Evolutionary conservation across 163 green algal species (phyloP).

Genomic region (Chlorella variabilis): DNA sequence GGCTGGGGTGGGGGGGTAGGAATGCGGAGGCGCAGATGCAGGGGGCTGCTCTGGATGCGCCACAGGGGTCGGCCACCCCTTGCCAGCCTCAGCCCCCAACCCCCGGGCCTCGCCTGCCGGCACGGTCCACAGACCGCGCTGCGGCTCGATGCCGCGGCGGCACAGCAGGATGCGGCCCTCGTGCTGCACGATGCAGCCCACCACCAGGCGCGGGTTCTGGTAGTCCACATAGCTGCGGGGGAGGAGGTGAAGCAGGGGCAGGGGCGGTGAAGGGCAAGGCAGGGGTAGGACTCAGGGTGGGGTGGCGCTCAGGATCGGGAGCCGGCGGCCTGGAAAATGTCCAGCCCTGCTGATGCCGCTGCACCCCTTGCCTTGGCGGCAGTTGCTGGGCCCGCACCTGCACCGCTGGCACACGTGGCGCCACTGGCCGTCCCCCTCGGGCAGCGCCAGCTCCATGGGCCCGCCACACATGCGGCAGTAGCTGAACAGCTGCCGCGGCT

Average conservation of each 20-base stretch:
- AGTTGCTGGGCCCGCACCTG: no score
- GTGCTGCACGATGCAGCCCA: conserved; percentile 89
- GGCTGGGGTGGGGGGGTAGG: no score
- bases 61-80: no score
- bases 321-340: no score
- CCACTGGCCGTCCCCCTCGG: conserved; percentile 64
- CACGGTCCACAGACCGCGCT: conserved; percentile 85
- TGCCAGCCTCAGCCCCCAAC: not conserved
- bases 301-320: no score
- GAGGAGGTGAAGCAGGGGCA: not conserved
- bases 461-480: conserved; percentile 76
- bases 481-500: conserved; percentile 41
- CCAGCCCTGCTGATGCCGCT: no score
- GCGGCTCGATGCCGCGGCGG: conserved; percentile 85
- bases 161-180: conserved; percentile 84
- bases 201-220: conserved; percentile 85
- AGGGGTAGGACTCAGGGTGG: no score
- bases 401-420: conserved; percentile 80
- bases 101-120: conserved; percentile 62
- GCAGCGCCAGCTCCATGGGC: conserved; percentile 57
- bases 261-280: not conserved
- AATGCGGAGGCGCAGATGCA: no score
- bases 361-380: no score
- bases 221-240: conserved; percentile 80
- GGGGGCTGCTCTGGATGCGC: no score